phyloP scores from a whole-genome alignment of 371 early-diverging fungal species.

The Mortierella sp. region DNA sequence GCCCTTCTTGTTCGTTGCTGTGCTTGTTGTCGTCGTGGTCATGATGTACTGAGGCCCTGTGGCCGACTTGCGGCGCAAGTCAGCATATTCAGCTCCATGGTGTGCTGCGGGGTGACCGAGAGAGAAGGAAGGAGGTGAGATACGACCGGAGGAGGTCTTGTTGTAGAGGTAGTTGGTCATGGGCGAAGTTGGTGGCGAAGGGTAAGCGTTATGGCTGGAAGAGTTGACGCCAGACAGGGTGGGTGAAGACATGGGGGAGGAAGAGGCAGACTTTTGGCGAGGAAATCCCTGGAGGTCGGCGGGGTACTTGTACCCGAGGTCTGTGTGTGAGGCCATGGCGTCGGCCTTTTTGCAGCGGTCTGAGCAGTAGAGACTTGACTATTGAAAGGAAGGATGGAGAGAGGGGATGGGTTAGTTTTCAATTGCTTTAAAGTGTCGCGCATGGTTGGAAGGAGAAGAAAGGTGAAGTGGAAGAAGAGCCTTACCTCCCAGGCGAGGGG shows the following conservation, averaged over 20 bases:
- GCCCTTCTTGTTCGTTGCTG: slow-evolving; percentile 17
- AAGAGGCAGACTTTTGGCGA: slow-evolving; percentile 1
- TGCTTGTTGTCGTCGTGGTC: slow-evolving; percentile 10
- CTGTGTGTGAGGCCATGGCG: slow-evolving; percentile 41
- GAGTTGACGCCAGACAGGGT: slow-evolving; percentile 30
- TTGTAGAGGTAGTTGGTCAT: slow-evolving; percentile 29
- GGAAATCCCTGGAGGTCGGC: slow-evolving; percentile 32
- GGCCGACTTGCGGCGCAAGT: slow-evolving; percentile 32
- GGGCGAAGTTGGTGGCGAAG: slow-evolving; percentile 34
- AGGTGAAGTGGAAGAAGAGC: neutral
- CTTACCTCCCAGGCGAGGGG: slow-evolving; percentile 58
- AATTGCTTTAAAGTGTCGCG: neutral
- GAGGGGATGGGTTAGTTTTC: slow-evolving; percentile 8
- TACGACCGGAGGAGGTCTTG: slow-evolving; percentile 24
- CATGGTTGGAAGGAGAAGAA: neutral
- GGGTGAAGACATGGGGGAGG: slow-evolving; percentile 28
- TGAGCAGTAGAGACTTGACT: slow-evolving; percentile 36
- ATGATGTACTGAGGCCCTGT: slow-evolving; percentile 27
- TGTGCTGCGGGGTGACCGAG: slow-evolving; percentile 24
- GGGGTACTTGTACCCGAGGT: slow-evolving; percentile 37
- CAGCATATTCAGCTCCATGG: slow-evolving; percentile 3
- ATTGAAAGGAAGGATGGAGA: neutral
- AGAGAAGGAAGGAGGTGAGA: slow-evolving; percentile 33
- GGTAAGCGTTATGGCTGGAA: slow-evolving; percentile 7
- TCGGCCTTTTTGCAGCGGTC: slow-evolving; percentile 42